Conservation (phyloP, 257 asterid species). For the Salvia miltiorrhiza region DNA sequence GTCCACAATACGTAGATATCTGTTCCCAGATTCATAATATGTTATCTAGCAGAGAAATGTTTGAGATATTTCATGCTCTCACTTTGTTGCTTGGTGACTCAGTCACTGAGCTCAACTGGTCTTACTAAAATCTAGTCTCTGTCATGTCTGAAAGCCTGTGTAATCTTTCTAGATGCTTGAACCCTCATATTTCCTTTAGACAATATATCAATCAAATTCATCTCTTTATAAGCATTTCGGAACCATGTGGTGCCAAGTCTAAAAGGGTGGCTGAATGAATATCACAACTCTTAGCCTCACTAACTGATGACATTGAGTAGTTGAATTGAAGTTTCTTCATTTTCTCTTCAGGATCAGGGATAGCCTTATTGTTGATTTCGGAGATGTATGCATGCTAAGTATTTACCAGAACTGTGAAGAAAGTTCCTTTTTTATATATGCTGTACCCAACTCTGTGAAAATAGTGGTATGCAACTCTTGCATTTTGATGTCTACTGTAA, state of each 20-base stretch:
- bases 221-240: too few species aligned
- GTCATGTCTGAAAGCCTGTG: neutral
- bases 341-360: neutral
- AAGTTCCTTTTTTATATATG: neutral
- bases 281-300: neutral
- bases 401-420: neutral
- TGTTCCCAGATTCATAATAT: neutral
- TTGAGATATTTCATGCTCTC: neutral
- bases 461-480: neutral
- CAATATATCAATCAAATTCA: too few species aligned
- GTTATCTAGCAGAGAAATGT: too few species aligned
- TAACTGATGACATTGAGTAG: neutral
- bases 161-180: too few species aligned
- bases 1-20: neutral
- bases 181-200: too few species aligned
- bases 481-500: slow-evolving; percentile 10
- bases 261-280: neutral
- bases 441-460: neutral
- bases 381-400: neutral
- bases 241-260: too few species aligned
- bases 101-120: neutral
- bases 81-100: neutral
- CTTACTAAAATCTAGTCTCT: too few species aligned
- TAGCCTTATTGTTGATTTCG: too few species aligned
- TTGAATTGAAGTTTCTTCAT: neutral